A percentile compares a stretch with the other conserved stretches of the same genome.
These are phyloP conservation scores for Fusarium sp. DNA, from an alignment of 2,329 filamentous ascomycete genomes.

Conservation along the genomic window DNA sequence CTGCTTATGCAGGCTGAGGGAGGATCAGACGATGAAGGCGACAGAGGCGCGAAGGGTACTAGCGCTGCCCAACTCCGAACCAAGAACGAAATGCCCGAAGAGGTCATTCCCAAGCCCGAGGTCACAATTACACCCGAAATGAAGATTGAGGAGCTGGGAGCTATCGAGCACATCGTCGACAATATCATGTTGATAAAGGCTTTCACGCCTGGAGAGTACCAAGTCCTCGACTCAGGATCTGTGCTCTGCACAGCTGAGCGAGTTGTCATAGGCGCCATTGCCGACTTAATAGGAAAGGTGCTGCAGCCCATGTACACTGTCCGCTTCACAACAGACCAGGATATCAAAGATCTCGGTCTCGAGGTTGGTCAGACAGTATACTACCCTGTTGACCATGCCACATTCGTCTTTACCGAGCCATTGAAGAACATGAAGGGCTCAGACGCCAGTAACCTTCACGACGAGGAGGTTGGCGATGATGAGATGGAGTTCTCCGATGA, in stretches of 20 bases:
- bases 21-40: conserved; percentile 82
- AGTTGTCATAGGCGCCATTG: conserved; percentile 82
- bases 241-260: conserved; percentile 83
- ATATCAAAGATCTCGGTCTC: conserved; percentile 76
- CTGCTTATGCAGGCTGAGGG: conserved; percentile 87
- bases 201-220: conserved; percentile 81
- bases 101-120: conserved; percentile 77
- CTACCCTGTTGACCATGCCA: conserved; percentile 83
- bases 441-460: conserved; percentile 93
- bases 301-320: conserved; percentile 88
- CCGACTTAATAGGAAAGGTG: conserved; percentile 87
- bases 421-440: conserved; percentile 85
- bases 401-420: conserved; percentile 87
- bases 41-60: conserved; percentile 57
- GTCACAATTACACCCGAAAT: conserved; percentile 82
- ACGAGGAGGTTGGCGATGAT: conserved; percentile 87
- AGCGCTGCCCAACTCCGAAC: conserved; percentile 72
- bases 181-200: conserved; percentile 84
- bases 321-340: conserved; percentile 75
- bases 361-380: conserved; percentile 77
- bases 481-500: conserved; percentile 98
- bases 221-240: conserved; percentile 86
- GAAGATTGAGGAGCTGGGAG: conserved; percentile 80
- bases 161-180: conserved; percentile 81
- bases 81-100: conserved; percentile 80